Base-by-base conservation (phyloP, 2,329 filamentous ascomycete genomes). In the Coniochaeta pulveracea region DNA sequence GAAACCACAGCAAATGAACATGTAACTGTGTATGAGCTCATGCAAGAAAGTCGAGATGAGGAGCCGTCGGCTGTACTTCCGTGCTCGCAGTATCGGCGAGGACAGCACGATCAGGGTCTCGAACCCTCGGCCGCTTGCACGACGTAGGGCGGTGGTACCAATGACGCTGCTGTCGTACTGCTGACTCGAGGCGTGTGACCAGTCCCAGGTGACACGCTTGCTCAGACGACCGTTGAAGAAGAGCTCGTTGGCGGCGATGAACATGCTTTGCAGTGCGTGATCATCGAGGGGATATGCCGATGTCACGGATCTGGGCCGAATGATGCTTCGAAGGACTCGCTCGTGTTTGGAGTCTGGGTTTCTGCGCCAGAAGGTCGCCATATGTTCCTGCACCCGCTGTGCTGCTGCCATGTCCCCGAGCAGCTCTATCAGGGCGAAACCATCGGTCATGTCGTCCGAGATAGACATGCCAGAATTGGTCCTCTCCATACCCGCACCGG, bases 1-100 rank as follows among this genome's bases (percentile, higher is more conserved):
- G 47, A 74, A 69, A 4, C 75, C 75, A 43, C 72, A 76, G 33
- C 57, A 60, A 36, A 80, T 66, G 42, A 80, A 80, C 11, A 80
- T 56, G 46, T 76, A 80, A 51, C 73, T 74, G 52, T 80, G 75
- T 30, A 80, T 74, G 43, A 79, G 64, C 52, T 80, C 76, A 46
- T 80, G 76, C 29, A 80, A 46, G 40, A 80, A 78, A 0, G 75
- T 76, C 6, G 70, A 72, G 31, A 80, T 75, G 35, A 80, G 61
- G 11, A 80, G 58, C 6, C 72, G 61, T 5, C 74, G 57, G 47
- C 73, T 75, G 49, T 74, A 80, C 31, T 57, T 61, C 10, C 52
- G 60, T 40, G 69, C 61, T 24, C 57, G 58, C n/a, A 79, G 60
- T 10, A 79, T 73, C 1, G 71, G 66, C 2, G 63, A 61, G 4